phyloP scores from a whole-genome alignment of 139 green algal species.

The Chlamydomonas applanata region DNA sequence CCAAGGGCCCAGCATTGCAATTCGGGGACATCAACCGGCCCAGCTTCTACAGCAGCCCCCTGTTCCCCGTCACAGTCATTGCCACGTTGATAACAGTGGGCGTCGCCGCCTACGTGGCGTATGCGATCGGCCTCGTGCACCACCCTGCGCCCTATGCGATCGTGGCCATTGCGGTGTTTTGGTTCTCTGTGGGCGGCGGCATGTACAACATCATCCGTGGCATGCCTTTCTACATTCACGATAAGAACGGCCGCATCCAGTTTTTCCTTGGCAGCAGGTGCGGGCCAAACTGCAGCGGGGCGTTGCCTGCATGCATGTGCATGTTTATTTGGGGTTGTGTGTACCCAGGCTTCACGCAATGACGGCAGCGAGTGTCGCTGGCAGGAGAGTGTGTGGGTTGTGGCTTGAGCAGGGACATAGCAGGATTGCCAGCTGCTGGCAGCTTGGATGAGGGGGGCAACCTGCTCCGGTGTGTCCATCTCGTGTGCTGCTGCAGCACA shows the following conservation, averaged over 20 bases:
- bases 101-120: constrained; percentile 32
- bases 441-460: no score
- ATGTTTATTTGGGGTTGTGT: no score
- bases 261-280: constrained; percentile 38
- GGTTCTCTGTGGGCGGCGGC: constrained; percentile 65
- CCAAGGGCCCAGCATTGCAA: constrained; percentile 28
- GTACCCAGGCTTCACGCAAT: no score
- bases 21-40: constrained; percentile 52
- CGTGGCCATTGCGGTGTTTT: constrained; percentile 57
- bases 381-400: no score
- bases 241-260: constrained; percentile 39
- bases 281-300: no score
- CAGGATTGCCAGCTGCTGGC: no score
- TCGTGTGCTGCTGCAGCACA: no score
- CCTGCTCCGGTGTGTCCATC: no score
- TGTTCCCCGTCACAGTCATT: constrained; percentile 42
- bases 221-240: constrained; percentile 62
- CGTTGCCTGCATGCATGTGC: no score
- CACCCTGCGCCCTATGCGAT: constrained; percentile 41
- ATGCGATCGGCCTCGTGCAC: constrained; percentile 31
- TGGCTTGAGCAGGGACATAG: no score
- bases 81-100: constrained; percentile 20
- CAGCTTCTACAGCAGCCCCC: constrained; percentile 39
- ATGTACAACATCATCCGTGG: constrained; percentile 94
- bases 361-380: no score